Evolutionary conservation across 2,329 filamentous ascomycete genomes (phyloP).

Genomic region (Ascochyta koolunga): DNA sequence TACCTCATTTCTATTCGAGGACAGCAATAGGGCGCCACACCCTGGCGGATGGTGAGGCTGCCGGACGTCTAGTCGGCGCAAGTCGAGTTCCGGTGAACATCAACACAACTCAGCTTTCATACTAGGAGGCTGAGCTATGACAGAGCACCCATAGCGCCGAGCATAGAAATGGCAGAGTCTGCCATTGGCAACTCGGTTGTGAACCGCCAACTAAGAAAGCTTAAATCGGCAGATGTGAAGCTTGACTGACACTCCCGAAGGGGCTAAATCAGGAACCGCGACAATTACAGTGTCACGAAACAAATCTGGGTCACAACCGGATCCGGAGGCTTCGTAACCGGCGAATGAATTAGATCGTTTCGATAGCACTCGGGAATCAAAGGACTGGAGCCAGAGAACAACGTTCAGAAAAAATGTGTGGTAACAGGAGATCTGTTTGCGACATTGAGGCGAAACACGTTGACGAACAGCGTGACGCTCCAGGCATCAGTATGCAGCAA

Average conservation of each 20-base stretch:
- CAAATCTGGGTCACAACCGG: background rate
- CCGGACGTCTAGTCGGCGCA: conserved; percentile 18
- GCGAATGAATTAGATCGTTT: background rate
- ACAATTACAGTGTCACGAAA: conserved; percentile 11
- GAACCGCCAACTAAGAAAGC: conserved; percentile 4
- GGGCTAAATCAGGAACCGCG: background rate
- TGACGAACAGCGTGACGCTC: conserved; percentile 1
- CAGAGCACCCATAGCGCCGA: background rate
- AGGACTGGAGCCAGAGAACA: background rate
- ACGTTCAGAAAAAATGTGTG: conserved; percentile 7
- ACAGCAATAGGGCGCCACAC: conserved; percentile 14
- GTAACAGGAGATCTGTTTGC: conserved; percentile 10
- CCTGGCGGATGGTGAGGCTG: conserved; percentile 17
- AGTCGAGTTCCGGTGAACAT: conserved; percentile 5
- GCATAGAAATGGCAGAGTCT: background rate
- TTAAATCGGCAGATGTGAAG: conserved; percentile 5
- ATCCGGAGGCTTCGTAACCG: conserved; percentile 1
- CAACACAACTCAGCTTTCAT: conserved; percentile 11
- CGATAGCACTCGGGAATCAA: background rate
- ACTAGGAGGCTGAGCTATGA: conserved; percentile 14
- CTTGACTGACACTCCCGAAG: conserved; percentile 10
- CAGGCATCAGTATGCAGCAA: background rate
- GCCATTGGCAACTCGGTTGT: conserved; percentile 4
- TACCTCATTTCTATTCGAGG: conserved; percentile 19
- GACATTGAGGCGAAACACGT: conserved; percentile 14